Percentiles rank a stretch among this genome's conserved stretches.
Evolutionary conservation across 305 asterid genomes (phyloP).

Genomic region (Fraxinus dipetala): DNA sequence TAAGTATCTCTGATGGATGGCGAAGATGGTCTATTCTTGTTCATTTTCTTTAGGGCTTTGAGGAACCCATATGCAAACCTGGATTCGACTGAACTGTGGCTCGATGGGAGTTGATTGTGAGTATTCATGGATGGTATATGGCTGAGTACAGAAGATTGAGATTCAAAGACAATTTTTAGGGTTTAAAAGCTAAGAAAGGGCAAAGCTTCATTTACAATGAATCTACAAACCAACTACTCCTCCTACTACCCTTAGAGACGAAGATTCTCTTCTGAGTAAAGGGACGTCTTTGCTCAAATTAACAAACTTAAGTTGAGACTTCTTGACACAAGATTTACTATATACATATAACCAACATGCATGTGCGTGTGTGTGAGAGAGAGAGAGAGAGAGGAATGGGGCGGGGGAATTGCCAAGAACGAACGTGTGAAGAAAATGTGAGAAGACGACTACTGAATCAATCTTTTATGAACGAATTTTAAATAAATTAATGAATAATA

Average conservation of each 20-base stretch:
- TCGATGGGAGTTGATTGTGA: conserved; percentile 1
- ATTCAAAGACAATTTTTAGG: conserved; percentile 29
- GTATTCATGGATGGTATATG: conserved; percentile 17
- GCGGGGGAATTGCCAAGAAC: neutral
- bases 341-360: neutral
- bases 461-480: conserved; percentile 24
- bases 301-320: conserved; percentile 33
- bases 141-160: neutral
- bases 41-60: conserved; percentile 46
- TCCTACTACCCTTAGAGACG: conserved; percentile 7
- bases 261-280: conserved; percentile 66
- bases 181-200: conserved; percentile 22
- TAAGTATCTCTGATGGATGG: conserved; percentile 3
- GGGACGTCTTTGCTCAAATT: conserved; percentile 32
- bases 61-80: conserved; percentile 51
- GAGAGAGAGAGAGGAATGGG: neutral
- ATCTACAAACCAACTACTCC: neutral
- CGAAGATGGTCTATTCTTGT: conserved; percentile 18
- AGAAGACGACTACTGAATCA: conserved; percentile 43
- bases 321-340: conserved; percentile 44
- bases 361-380: conserved; percentile 14
- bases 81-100: conserved; percentile 40
- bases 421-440: conserved; percentile 38
- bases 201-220: neutral
- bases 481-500: neutral